Base-by-base conservation (phyloP, 1,284 basidiomycete species). In the Xanthoconium separans region DNA sequence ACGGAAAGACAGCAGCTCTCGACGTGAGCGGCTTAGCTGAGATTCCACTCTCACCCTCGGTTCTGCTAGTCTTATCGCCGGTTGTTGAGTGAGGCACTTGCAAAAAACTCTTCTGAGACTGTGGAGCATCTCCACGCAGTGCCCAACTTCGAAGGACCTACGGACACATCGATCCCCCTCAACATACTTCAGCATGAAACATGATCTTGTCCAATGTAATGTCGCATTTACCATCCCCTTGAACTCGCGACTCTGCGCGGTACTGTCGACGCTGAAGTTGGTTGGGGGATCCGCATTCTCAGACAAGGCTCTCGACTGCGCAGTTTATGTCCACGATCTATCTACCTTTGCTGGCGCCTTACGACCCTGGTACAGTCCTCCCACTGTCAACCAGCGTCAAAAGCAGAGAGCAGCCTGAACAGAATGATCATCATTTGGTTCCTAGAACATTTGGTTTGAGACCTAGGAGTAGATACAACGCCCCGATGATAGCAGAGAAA, bases 1-100 rank as follows among this genome's bases (percentile, higher is more conserved):
- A 92, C 66, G 91, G 88, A n/a, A 92, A 92, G 65, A 85, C 93
- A 43, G 77, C 81, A 43, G 88, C 89, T 4, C 79, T 93, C 30
- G 77, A 82, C 50, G 89, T 91, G 61, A 63, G 79, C 72, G 39
- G 44, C 27, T 51, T 18, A 18, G 36, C 36, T n/a, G 47, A 45
- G 24, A 33, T 37, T 44, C 16, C 36, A 41, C 18, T n/a, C 54
- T 56, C 39, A 48, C 44, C 45, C 1, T 41, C 31, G 11, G n/a
- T 22, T 50, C 8, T 30, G 16, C 45, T n/a, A 72, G 70, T 72
- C 69, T 37, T 72, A 69, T 54, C 69, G 67, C 57, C 65, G 39
- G 20, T 29, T 70, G 47, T 55, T 69, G 53, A 69, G 70, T 2
- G 70, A 69, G 53, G 69, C 69, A 1, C 61, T 71, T 22, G 66